These are phyloP conservation scores for Erythrobasidium yunnanense DNA, from an alignment of 768 basidiomycete species.

Conservation along the genomic window DNA sequence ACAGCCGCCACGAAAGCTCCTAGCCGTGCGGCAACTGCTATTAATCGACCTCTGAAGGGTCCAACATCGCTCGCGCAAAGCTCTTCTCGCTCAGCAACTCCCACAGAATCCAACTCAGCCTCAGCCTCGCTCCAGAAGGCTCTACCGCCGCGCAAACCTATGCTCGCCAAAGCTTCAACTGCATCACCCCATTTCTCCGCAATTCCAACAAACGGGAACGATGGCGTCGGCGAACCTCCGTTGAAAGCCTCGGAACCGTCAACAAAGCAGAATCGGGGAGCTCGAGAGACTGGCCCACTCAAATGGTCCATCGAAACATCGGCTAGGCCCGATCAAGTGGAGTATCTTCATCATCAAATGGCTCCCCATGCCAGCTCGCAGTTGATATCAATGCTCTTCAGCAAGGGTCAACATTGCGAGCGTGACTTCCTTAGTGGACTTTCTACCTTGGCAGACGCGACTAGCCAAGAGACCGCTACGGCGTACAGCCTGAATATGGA, in stretches of 20 bases:
- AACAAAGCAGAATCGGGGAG: constrained; percentile 30
- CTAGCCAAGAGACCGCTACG: constrained; percentile 44
- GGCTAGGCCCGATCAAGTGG: constrained; percentile 74
- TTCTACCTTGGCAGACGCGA: constrained; percentile 59
- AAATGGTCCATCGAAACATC: constrained; percentile 40
- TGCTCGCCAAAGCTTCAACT: too few species aligned
- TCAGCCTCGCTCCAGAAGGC: too few species aligned
- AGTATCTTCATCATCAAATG: constrained; percentile 81
- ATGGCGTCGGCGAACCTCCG: constrained; percentile 41
- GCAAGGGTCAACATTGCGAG: constrained; percentile 87
- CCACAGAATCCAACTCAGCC: too few species aligned
- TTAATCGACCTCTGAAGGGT: not conserved
- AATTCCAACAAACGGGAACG: too few species aligned
- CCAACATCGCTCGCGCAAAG: not conserved
- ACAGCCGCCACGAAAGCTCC: not conserved
- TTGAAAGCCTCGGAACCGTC: constrained; percentile 34
- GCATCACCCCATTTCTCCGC: too few species aligned
- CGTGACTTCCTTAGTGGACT: constrained; percentile 81
- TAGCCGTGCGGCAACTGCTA: not conserved
- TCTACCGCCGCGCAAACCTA: too few species aligned
- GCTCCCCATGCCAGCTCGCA: constrained; percentile 69
- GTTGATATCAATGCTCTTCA: constrained; percentile 67
- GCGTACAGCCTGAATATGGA: constrained; percentile 46
- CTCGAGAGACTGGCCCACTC: constrained; percentile 36
- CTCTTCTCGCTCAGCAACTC: too few species aligned